Conservation (phyloP, 208 protist genomes). For the Porcisia deanei region DNA sequence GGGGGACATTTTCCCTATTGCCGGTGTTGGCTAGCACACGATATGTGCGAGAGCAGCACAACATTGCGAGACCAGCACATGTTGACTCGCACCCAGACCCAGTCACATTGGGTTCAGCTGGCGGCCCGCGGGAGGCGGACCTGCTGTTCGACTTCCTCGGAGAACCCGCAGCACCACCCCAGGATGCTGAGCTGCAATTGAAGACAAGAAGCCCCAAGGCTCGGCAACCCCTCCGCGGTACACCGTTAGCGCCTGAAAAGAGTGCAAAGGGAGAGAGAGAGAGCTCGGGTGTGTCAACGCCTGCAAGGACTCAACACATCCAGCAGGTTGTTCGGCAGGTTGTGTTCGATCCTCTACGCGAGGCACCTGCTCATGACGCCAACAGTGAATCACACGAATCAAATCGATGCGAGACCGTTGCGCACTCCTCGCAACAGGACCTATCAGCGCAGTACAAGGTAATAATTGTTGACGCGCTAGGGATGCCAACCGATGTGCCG, state of each 20-base stretch:
- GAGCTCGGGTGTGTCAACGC: neutral
- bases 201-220: neutral
- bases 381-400: neutral
- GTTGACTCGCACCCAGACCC: neutral
- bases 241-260: neutral
- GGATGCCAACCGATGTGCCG: constrained; percentile 75
- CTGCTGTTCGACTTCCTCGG: constrained; percentile 15
- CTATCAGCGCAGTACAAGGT: constrained; percentile 39
- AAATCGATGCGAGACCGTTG: neutral
- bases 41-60: neutral
- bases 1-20: neutral
- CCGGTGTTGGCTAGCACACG: neutral
- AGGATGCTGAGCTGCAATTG: neutral
- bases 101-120: neutral
- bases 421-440: constrained; percentile 11
- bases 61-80: neutral
- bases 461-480: constrained; percentile 60
- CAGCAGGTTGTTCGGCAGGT: constrained; percentile 33
- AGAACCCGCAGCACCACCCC: neutral
- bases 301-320: constrained; percentile 23
- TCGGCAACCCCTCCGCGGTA: neutral
- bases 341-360: constrained; percentile 23
- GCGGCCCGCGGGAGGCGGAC: neutral
- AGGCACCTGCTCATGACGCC: neutral
- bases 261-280: neutral